Evolutionary conservation across 2,329 filamentous ascomycete genomes (phyloP), one percentile per base, ranked within the genome.

Genomic region (Fusarium tricinctum): DNA sequence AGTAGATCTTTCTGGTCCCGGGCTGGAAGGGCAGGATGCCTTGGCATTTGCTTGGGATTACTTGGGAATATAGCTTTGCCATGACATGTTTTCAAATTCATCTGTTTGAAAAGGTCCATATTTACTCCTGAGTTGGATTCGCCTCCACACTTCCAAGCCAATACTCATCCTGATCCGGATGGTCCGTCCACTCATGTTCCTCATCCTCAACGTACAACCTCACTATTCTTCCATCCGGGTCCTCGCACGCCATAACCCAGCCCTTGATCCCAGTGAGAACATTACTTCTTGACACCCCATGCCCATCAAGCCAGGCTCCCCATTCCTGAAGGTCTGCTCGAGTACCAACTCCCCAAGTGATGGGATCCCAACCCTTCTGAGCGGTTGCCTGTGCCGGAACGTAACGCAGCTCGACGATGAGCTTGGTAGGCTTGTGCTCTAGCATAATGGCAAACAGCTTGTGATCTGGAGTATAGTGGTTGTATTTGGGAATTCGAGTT

Each of bases 191-290:
- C 15, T 51, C 38, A 19, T 51, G 38, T 13, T 51, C 48, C 2
- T 51, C 38, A 9, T 51, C 26, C 14, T 51, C 26, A 0, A 51
- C 38, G 12, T 52, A 52, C 6, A 52, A 7, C 28, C 38, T 52
- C 19, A 52, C 20, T 7, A 52, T 33, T 13, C 26, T 52, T 4
- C 49, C 39, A 44, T 52, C 39, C 5, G 39, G 49, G 12, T 52
- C 49, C 17, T 52, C 39, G 14, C 49, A 52, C 6, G 38, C 49
- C 39, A 52, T 52, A 6, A 52, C 49, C 39, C 39, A 44, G 6
- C 49, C 49, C 28, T 52, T 52, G 8, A 52, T 44, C 15, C 49
- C 49, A 1, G 6, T 15, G 12, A 52, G 43, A 4, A 52, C 23
- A 6, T 52, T 44, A 15, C 49, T 52, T 23, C 49, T 44, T 10